Evolutionary conservation across 176 grass and related monocot species (phyloP), one percentile per base, ranked within the genome.

Genomic region (Echinochloa phyllopogon): DNA sequence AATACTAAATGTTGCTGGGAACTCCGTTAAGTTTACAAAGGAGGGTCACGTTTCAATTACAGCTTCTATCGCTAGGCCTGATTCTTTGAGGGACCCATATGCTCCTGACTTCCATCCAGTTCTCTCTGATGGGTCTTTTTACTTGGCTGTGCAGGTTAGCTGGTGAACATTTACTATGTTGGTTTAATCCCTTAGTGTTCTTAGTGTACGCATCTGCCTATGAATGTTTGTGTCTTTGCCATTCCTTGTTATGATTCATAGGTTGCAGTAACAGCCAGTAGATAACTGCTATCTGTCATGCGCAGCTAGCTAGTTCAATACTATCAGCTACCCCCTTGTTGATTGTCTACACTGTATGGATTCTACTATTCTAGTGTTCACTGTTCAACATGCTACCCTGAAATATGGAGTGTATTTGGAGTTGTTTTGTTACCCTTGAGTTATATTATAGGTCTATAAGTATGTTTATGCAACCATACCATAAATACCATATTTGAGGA

Each of bases 11-110:
- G 79, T 98, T 90, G 79, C 86, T 84, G 89, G 93, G 11, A 98
- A 98, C 76, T 92, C 96, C 11, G 55, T 98, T 45, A 94, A 98
- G 70, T 95, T 94, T 69, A 98, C 96, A 67, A 95, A 90, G 58
- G 91, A 95, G 87, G 96, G 93, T 36, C 89, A 94, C 29, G 78
- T 95, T 84, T 92, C 89, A 65, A 79, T 98, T 23, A 76, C 75
- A 64, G 91, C 91, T 65, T 94, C 89, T 20, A 69, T 94, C 8
- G 89, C 88, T 8, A 90, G 80, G 70, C 38, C 91, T 42, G 93
- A 95, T 55, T 87, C 82, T 85, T 78, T 86, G 45, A 94, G 81
- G 52, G 93, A 94, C 51, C 76, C 83, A 21, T 79, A 88, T 66
- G 80, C 84, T 74, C 87, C 91, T n/a, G 91, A 98, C 61, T 95